These are phyloP conservation scores for Tuctoria greenei DNA, from an alignment of 176 grass and related monocot species.

Conservation along the genomic window DNA sequence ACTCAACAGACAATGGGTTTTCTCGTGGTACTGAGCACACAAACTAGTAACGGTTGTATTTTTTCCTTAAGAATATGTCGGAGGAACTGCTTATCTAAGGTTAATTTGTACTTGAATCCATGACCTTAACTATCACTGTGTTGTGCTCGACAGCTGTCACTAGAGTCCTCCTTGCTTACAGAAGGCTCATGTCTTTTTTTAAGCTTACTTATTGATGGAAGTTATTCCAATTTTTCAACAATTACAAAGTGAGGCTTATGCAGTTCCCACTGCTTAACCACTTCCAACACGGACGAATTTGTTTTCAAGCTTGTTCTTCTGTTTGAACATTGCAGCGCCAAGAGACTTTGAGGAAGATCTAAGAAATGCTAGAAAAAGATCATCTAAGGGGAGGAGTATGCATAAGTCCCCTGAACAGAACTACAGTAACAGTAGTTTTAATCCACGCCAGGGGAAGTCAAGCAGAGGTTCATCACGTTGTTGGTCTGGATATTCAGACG, in stretches of 20 bases:
- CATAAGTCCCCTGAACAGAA: constrained; percentile 48
- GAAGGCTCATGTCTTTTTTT: constrained; percentile 6
- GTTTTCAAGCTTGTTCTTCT: constrained; percentile 21
- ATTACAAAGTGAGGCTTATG: constrained; percentile 21
- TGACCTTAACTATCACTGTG: background rate
- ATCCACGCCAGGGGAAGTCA: constrained; percentile 51
- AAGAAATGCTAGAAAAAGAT: constrained; percentile 48
- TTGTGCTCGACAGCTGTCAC: background rate
- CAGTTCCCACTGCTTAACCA: constrained; percentile 20
- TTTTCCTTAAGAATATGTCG: background rate
- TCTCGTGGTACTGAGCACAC: background rate
- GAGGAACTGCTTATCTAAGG: background rate
- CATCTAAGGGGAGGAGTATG: constrained; percentile 40
- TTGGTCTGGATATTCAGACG: constrained; percentile 43
- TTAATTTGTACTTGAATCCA: background rate
- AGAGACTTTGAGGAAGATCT: constrained; percentile 72
- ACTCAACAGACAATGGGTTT: background rate
- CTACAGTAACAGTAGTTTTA: constrained; percentile 42
- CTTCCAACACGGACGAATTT: background rate
- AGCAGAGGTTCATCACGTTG: constrained; percentile 39
- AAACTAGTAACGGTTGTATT: background rate
- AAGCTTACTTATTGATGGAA: constrained; percentile 7
- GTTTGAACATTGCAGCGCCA: constrained; percentile 63
- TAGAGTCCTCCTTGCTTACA: background rate
- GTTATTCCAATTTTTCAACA: background rate